Evolutionary conservation across 176 grass and related monocot species (phyloP), one percentile per base, ranked within the genome.

Genomic region (Aechmea fasciata): DNA sequence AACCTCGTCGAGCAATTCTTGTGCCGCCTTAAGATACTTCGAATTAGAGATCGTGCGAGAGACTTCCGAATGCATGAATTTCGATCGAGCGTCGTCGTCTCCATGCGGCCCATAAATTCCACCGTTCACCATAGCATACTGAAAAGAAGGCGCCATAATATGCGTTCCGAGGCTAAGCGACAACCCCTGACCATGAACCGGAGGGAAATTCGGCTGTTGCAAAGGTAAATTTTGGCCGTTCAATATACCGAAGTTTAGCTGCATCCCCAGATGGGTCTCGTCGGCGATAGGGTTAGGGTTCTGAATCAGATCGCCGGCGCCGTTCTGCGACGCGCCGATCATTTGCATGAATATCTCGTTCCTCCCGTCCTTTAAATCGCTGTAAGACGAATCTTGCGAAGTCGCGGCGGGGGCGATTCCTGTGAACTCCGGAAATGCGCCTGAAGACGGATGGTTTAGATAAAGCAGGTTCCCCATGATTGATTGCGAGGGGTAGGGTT

Each of bases 1-100:
- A 1, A 99, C 79, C 69, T 99, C 95, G 33, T 99, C 90, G 14
- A 99, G 95, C 55, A 99, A 89, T 76, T 93, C 87, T 77, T 90
- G 95, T 61, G 90, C 84, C 63, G 83, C 89, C 69, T 90, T 99
- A 52, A 99, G 78, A 85, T 93, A 99, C 79, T 81, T 93, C 0
- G 94, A 93, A 68, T 84, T 90, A 64, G 81, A 71, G 70, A 93
- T 79, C 57, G 73, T 80, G 25, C 12, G 73, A 48, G 82, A 87
- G 47, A 63, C 73, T 63, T 91, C 82, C 15, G 76, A 84, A 67
- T 91, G 82, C 69, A 93, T 84, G 78, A 11, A 6, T 69, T 57
- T 77, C 23, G 29, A 57, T 54, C 66, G 51, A 77, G 9, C 67
- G 67, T 79, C 78, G 81, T 99, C 82, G 68, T 99, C 74, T 75